phyloP scores from a whole-genome alignment of 176 grass and related monocot species.

The Thalia dealbata region DNA sequence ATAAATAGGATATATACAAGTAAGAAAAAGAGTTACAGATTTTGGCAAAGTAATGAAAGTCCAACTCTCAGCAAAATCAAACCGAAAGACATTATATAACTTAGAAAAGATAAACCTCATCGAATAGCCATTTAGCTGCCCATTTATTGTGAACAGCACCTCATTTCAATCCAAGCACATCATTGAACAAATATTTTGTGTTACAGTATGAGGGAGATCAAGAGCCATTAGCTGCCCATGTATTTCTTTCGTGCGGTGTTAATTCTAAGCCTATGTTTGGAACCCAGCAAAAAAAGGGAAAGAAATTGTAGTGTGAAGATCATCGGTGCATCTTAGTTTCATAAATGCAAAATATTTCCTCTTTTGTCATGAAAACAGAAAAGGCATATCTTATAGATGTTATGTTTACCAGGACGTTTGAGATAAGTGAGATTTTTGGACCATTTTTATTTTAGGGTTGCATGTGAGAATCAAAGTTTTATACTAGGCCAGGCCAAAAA shows the following conservation, averaged over 20 bases:
- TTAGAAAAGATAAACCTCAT: neutral
- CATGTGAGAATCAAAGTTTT: too few species aligned
- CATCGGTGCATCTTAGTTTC: too few species aligned
- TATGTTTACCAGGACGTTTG: neutral
- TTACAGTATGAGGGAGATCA: neutral
- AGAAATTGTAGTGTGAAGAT: neutral
- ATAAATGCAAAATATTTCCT: neutral
- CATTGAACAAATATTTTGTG: neutral
- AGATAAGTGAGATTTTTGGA: too few species aligned
- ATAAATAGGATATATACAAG: conserved; percentile 7
- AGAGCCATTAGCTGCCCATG: neutral
- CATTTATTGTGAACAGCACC: too few species aligned
- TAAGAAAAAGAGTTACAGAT: neutral
- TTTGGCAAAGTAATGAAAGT: neutral
- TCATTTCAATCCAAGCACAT: too few species aligned
- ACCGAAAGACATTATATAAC: neutral
- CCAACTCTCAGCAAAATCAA: neutral
- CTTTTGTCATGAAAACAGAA: neutral
- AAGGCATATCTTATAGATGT: neutral
- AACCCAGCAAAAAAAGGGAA: neutral
- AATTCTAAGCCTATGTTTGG: neutral
- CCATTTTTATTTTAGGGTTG: too few species aligned
- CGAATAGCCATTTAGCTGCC: too few species aligned
- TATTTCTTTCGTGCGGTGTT: neutral
- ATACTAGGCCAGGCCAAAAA: too few species aligned